A percentile compares a stretch with the other conserved stretches of the same genome.
Conservation (phyloP, 495 filamentous ascomycete genomes). For the Trichoderma orchidacearum region DNA sequence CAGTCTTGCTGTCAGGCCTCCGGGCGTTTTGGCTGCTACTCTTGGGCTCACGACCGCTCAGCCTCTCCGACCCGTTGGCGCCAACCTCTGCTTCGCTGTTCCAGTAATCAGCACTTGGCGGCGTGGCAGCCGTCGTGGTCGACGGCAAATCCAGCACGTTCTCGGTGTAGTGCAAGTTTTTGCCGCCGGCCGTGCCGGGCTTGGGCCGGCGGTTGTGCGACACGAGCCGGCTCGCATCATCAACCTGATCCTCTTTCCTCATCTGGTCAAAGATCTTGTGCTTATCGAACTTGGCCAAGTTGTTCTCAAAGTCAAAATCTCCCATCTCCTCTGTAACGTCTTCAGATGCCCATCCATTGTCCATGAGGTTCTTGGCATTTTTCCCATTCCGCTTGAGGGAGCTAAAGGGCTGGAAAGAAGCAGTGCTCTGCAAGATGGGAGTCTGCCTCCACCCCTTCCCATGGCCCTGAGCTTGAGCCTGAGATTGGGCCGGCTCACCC, state of each 20-base stretch:
- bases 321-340: slow-evolving; percentile 88
- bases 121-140: slow-evolving; percentile 11
- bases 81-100: slow-evolving; percentile 62
- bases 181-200: slow-evolving; percentile 67
- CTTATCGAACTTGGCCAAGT: slow-evolving; percentile 90
- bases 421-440: slow-evolving; percentile 53
- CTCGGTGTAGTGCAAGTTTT: slow-evolving; percentile 83
- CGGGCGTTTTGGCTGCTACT: slow-evolving; percentile 34
- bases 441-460: slow-evolving; percentile 75
- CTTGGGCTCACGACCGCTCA: slow-evolving; percentile 31
- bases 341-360: slow-evolving; percentile 91
- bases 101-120: slow-evolving; percentile 33
- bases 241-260: slow-evolving; percentile 69
- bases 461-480: slow-evolving; percentile 14
- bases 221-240: slow-evolving; percentile 79
- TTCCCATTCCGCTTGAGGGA: slow-evolving; percentile 40
- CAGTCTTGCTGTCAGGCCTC: slow-evolving; percentile 33
- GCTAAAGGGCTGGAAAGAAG: slow-evolving; percentile 41
- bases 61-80: slow-evolving; percentile 28
- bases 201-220: slow-evolving; percentile 70
- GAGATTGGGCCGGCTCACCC: slow-evolving; percentile 4
- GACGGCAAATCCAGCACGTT: slow-evolving; percentile 64
- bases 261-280: slow-evolving; percentile 77
- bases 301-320: slow-evolving; percentile 84
- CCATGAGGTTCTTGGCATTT: slow-evolving; percentile 35